These are phyloP conservation scores for Clonostachys rhizophaga DNA, from an alignment of 2,329 filamentous ascomycete species.

Conservation along the genomic window DNA sequence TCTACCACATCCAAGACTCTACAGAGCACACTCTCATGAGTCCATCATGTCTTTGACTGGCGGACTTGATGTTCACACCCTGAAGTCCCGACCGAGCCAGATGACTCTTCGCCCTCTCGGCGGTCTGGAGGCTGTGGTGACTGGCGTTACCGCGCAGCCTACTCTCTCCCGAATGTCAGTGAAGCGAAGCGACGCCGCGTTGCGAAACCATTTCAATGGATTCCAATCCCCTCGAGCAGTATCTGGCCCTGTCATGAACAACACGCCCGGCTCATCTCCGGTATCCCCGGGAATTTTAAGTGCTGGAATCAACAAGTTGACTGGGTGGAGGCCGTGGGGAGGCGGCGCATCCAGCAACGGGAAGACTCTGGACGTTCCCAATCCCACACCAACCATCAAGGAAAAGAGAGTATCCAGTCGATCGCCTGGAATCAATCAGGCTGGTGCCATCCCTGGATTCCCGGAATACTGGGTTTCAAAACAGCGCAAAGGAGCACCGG, in stretches of 20 bases:
- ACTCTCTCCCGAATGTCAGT: slow-evolving; percentile 42
- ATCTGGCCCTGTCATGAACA: slow-evolving; percentile 22
- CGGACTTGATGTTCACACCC: slow-evolving; percentile 84
- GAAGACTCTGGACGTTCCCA: slow-evolving; percentile 1
- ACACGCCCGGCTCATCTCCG: slow-evolving; percentile 14
- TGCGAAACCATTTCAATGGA: slow-evolving; percentile 50
- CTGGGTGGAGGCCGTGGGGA: slow-evolving; percentile 41
- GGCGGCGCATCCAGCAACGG: slow-evolving; percentile 3
- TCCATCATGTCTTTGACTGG: slow-evolving; percentile 83
- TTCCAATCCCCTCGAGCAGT: slow-evolving; percentile 24
- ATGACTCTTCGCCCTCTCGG: slow-evolving; percentile 54
- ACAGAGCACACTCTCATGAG: slow-evolving; percentile 73
- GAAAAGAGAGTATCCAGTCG: slow-evolving; percentile 31
- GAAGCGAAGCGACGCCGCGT: slow-evolving; percentile 47
- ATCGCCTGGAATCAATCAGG: slow-evolving; percentile 72
- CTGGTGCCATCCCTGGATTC: slow-evolving; percentile 70
- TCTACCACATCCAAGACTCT: slow-evolving; percentile 42
- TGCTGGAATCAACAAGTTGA: slow-evolving; percentile 1
- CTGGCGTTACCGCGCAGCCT: slow-evolving; percentile 54
- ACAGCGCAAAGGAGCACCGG: slow-evolving; percentile 46
- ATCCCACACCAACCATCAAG: slow-evolving; percentile 8
- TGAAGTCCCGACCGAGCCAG: slow-evolving; percentile 72
- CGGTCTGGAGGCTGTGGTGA: slow-evolving; percentile 50
- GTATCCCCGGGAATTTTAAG: slow-evolving; percentile 1
- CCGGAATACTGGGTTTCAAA: slow-evolving; percentile 47